Percentiles rank a stretch among this genome's conserved stretches.
Evolutionary conservation across 2,329 filamentous ascomycete genomes (phyloP).

Genomic region (Aspergillus pseudoterreus): DNA sequence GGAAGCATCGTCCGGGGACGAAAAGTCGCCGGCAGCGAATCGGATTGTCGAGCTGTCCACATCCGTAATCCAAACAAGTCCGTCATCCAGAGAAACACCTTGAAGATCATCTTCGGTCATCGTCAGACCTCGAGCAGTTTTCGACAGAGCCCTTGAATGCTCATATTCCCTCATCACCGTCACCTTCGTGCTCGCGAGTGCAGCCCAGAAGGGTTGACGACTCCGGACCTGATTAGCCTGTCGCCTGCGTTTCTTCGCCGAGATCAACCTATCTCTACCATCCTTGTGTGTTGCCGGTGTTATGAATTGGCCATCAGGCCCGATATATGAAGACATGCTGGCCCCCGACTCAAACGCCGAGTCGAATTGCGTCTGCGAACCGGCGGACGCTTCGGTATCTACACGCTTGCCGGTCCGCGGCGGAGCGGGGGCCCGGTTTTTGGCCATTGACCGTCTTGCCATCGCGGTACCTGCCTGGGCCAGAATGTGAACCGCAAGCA

Average conservation of each 20-base stretch:
- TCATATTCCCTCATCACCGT: slow-evolving; percentile 90
- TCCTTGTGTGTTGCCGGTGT: slow-evolving; percentile 51
- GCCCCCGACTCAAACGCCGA: slow-evolving; percentile 42
- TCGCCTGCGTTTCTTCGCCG: slow-evolving; percentile 78
- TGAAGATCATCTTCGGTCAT: slow-evolving; percentile 43
- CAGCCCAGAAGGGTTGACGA: slow-evolving; percentile 90
- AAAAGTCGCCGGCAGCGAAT: slow-evolving; percentile 44
- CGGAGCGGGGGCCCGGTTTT: slow-evolving; percentile 40
- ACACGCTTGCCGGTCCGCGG: slow-evolving; percentile 40
- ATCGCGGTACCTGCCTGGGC: slow-evolving; percentile 47
- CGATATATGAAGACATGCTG: slow-evolving; percentile 38
- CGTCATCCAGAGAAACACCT: slow-evolving; percentile 38
- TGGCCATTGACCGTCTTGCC: slow-evolving; percentile 45
- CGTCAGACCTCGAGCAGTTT: slow-evolving; percentile 35
- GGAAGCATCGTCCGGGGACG: slow-evolving; percentile 29
- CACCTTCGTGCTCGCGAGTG: slow-evolving; percentile 92
- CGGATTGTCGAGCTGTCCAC: slow-evolving; percentile 46
- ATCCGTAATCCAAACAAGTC: slow-evolving; percentile 46
- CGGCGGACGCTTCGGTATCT: slow-evolving; percentile 45
- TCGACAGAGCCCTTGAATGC: slow-evolving; percentile 58
- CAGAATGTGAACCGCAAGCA: slow-evolving; percentile 48
- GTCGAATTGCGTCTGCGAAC: slow-evolving; percentile 40
- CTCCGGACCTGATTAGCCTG: slow-evolving; percentile 87
- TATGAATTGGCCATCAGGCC: slow-evolving; percentile 46
- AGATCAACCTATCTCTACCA: slow-evolving; percentile 56